Conservation (phyloP, 2,329 filamentous ascomycete genomes). For the Aspergillus clavatus region DNA sequence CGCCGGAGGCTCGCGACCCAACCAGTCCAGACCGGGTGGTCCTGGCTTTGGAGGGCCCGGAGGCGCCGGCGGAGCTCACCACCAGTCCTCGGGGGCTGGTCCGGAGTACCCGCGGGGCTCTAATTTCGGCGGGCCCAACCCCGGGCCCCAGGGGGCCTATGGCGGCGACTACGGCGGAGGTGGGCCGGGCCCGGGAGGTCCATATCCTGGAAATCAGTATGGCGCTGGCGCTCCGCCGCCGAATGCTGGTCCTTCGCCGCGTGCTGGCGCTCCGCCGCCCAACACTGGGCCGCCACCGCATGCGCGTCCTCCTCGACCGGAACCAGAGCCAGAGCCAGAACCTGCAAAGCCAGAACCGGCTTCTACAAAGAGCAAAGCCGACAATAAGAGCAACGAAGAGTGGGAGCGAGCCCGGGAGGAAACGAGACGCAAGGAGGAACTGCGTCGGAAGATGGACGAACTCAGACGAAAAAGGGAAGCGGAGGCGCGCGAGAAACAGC, state of each 20-base stretch:
- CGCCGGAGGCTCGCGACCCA: conserved; percentile 26
- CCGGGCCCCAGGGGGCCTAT: conserved; percentile 25
- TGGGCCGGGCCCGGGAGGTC: conserved; percentile 26
- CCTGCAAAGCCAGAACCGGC: conserved; percentile 13
- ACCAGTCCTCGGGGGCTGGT: conserved; percentile 18
- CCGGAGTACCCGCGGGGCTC: conserved; percentile 23
- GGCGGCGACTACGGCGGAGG: conserved; percentile 22
- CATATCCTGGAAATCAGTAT: conserved; percentile 34
- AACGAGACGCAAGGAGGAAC: conserved; percentile 33
- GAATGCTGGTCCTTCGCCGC: conserved; percentile 10
- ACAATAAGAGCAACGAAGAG: conserved; percentile 20
- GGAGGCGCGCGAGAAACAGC: conserved; percentile 35
- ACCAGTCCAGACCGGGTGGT: conserved; percentile 21
- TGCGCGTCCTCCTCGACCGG: conserved; percentile 18
- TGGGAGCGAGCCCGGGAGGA: conserved; percentile 30
- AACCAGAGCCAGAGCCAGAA: conserved; percentile 12
- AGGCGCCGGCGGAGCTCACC: conserved; percentile 14
- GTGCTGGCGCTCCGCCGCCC: conserved; percentile 17
- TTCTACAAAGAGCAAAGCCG: conserved; percentile 12
- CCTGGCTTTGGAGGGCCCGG: conserved; percentile 18
- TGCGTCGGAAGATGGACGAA: conserved; percentile 36
- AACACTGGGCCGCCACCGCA: conserved; percentile 21
- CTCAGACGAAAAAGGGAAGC: conserved; percentile 35
- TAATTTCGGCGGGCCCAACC: conserved; percentile 21
- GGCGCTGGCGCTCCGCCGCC: conserved; percentile 20